Base-by-base conservation (phyloP, 2,329 filamentous ascomycete genomes). In the Trichophaea hybrida region DNA sequence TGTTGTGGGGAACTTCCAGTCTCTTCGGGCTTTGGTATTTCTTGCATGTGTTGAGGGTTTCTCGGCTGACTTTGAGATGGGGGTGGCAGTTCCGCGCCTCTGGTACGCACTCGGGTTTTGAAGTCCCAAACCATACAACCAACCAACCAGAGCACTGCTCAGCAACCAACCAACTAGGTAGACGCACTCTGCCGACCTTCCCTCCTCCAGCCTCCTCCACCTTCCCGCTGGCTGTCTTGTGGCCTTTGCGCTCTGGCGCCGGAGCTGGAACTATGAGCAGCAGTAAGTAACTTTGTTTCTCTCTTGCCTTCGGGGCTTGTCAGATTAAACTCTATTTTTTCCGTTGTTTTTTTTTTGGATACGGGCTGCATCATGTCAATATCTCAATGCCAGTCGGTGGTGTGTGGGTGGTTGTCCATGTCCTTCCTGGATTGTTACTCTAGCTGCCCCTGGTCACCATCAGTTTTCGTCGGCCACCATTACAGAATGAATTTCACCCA, bases 211-310 rank as follows among this genome's bases (percentile, higher is more conserved):
- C 57, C 61, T 61, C 57, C 61, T 61, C 54, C 63, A 48, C 57
- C 63, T 59, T 64, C 61, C 62, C 63, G 64, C 64, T 64, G 62
- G 64, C 64, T 64, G 53, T 59, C 62, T 63, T 65, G 60, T 65
- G 64, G 64, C 60, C 62, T 58, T 61, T 58, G 64, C 64, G 64
- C 64, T 60, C 64, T 61, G 59, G 64, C 62, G 64, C 64, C 57
- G 64, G 55, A 62, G 58, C 58, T 64, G 60, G 60, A 59, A 58
- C 59, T 55, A 65, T 65, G 64, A 65, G 57, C 58, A 65, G 56
- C 59, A 65, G 64, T 64, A 56, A 64, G 63, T 64, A 58, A 55
- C 49, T 24, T 32, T 50, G 10, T 48, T 54, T 37, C 49, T 61
- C 33, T 24, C 32, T 59, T 52, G 15, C 49, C n/a, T 31, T 33